Conservation (phyloP, 148 eudicot species). For the Talinum fruticosum region DNA sequence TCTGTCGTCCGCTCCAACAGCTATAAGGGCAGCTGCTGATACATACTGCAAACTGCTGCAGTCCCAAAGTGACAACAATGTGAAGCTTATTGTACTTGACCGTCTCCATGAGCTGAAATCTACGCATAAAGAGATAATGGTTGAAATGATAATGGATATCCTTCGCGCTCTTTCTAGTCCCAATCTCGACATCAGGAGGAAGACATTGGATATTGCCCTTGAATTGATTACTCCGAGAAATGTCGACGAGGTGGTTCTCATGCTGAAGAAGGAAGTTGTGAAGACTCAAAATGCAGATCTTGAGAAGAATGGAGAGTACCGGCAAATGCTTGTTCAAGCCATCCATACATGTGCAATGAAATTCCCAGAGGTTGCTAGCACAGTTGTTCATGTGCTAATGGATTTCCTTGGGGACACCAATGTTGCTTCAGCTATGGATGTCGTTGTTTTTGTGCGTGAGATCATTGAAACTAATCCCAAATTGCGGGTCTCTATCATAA, state of each 20-base stretch:
- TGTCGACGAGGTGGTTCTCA: conserved; percentile 81
- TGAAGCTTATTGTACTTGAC: conserved; percentile 92
- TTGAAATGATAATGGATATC: conserved; percentile 89
- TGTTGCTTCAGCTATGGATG: conserved; percentile 88
- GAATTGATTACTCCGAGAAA: conserved; percentile 81
- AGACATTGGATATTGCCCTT: conserved; percentile 77
- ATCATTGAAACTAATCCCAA: conserved; percentile 86
- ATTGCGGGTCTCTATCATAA: conserved; percentile 75
- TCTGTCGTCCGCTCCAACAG: conserved; percentile 86
- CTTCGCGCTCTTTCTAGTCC: conserved; percentile 93
- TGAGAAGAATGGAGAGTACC: conserved; percentile 90
- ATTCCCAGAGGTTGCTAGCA: conserved; percentile 95
- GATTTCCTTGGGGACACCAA: conserved; percentile 95
- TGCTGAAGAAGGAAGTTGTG: conserved; percentile 86
- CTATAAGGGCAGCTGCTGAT: conserved; percentile 82
- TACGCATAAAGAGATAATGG: conserved; percentile 76
- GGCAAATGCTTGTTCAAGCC: conserved; percentile 97
- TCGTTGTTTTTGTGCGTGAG: conserved; percentile 81
- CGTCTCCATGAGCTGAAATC: conserved; percentile 77
- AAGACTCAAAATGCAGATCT: conserved; percentile 87
- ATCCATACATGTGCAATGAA: conserved; percentile 93
- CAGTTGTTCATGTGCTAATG: conserved; percentile 93
- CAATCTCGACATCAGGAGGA: conserved; percentile 77
- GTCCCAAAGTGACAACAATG: conserved; percentile 93
- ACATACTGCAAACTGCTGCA: conserved; percentile 84